Percentiles rank a stretch among this genome's conserved stretches.
Conservation (phyloP, 441 rosid species). For the Gossypium trilobum region DNA sequence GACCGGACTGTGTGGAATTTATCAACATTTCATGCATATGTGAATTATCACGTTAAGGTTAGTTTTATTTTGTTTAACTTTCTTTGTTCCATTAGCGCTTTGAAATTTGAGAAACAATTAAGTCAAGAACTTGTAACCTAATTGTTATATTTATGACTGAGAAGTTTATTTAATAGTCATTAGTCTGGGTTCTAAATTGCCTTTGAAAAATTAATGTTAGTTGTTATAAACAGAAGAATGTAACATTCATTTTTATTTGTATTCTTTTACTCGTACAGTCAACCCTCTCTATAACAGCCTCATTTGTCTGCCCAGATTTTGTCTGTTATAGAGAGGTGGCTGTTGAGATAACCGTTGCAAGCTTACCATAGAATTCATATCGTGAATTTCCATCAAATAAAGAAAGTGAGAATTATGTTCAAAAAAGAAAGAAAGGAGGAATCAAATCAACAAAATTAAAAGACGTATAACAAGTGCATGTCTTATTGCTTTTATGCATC, state of each 20-base stretch:
- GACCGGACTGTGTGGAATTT: constrained; percentile 81
- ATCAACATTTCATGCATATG: constrained; percentile 88
- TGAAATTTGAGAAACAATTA: not conserved
- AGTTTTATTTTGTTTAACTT: constrained; percentile 12
- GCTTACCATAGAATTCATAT: too few relatives aligned
- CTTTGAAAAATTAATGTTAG: constrained; percentile 2
- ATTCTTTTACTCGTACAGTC: not conserved
- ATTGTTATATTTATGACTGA: not conserved
- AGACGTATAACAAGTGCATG: too few relatives aligned
- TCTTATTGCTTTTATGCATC: too few relatives aligned
- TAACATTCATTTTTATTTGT: not conserved
- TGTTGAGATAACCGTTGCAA: too few relatives aligned
- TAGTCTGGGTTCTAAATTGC: not conserved
- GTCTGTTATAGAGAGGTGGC: too few relatives aligned
- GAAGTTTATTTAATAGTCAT: not conserved
- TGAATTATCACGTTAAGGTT: constrained; percentile 92
- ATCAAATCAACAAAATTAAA: too few relatives aligned
- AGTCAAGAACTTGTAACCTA: not conserved
- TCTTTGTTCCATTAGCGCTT: not conserved
- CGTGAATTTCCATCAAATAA: too few relatives aligned
- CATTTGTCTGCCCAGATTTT: too few relatives aligned
- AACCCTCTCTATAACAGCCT: too few relatives aligned
- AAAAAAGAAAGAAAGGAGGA: too few relatives aligned
- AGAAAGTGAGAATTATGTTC: too few relatives aligned
- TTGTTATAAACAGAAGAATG: not conserved